Percentiles rank a stretch among this genome's conserved stretches.
Conservation (phyloP, 257 asterid genomes). For the Nicotiana attenuata region DNA sequence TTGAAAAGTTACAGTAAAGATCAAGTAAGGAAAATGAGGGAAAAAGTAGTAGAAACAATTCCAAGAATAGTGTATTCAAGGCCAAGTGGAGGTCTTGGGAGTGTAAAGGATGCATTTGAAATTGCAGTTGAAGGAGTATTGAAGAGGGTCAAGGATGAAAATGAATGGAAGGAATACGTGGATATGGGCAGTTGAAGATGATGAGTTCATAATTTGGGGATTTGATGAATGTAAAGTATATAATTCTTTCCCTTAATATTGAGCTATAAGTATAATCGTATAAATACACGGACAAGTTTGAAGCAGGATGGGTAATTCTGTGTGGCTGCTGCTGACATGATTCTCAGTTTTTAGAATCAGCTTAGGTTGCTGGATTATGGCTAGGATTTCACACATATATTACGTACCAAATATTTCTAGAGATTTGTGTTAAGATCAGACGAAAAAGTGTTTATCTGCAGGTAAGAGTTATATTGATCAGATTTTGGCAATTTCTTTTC, state of each 20-base stretch:
- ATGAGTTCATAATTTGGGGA: not conserved
- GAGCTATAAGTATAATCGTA: not conserved
- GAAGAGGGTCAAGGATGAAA: constrained; percentile 73
- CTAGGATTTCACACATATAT: not conserved
- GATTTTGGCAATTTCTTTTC: not conserved
- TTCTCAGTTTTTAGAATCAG: not conserved
- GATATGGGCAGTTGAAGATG: constrained; percentile 10
- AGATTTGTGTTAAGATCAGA: not conserved
- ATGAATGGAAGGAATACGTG: constrained; percentile 61
- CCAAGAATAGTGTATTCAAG: constrained; percentile 62
- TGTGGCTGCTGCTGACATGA: not conserved
- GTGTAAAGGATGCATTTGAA: constrained; percentile 74
- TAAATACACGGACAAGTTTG: not conserved
- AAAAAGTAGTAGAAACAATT: constrained; percentile 64
- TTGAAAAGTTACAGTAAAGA: constrained; percentile 46
- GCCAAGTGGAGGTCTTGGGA: constrained; percentile 42
- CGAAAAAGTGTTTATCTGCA: not conserved
- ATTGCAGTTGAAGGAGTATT: constrained; percentile 78
- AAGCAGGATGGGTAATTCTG: not conserved
- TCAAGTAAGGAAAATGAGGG: constrained; percentile 60
- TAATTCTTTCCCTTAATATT: not conserved
- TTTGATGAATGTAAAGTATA: not conserved
- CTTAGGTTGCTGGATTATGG: not conserved
- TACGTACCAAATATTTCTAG: not conserved
- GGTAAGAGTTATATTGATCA: not conserved